phyloP scores from a whole-genome alignment of 805 yeast species.

The Wickerhamiella brachini region DNA sequence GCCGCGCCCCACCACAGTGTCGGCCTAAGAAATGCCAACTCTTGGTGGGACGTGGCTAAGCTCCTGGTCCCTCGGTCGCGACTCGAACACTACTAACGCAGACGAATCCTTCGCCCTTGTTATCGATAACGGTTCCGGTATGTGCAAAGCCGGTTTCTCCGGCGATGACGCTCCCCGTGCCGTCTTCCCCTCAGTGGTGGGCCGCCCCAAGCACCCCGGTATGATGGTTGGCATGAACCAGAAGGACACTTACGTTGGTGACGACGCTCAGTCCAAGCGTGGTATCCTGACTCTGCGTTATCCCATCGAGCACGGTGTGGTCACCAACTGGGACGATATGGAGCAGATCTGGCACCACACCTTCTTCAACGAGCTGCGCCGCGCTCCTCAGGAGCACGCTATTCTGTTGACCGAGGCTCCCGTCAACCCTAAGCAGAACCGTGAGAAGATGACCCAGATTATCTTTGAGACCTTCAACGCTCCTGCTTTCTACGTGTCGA shows the following conservation, averaged over 20 bases:
- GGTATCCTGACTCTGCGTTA: slow-evolving; percentile 97
- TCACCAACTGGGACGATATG: slow-evolving; percentile 99
- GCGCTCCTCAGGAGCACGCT: slow-evolving; percentile 99
- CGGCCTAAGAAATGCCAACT: too few species aligned
- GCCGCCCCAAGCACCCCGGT: slow-evolving; percentile 99
- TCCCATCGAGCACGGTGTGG: slow-evolving; percentile 99
- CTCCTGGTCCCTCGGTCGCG: too few species aligned
- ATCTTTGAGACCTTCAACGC: slow-evolving; percentile 98
- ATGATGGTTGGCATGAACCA: slow-evolving; percentile 99
- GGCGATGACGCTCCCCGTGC: slow-evolving; percentile 99
- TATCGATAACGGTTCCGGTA: slow-evolving; percentile 99
- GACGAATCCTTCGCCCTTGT: slow-evolving; percentile 37
- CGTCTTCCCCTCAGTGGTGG: slow-evolving; percentile 98
- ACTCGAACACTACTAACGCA: not conserved
- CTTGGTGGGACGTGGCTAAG: too few species aligned
- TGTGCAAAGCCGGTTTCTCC: slow-evolving; percentile 99
- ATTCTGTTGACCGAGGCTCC: slow-evolving; percentile 99
- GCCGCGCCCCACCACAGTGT: too few species aligned
- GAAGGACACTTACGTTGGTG: slow-evolving; percentile 99
- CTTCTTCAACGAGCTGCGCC: slow-evolving; percentile 98
- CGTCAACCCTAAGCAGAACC: slow-evolving; percentile 98
- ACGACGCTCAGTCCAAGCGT: slow-evolving; percentile 99
- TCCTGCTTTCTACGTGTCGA: slow-evolving; percentile 97
- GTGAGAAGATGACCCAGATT: slow-evolving; percentile 99
- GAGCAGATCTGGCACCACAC: slow-evolving; percentile 99